Conservation (phyloP, 163 green algal species). For the Prototheca wickerhamii region DNA sequence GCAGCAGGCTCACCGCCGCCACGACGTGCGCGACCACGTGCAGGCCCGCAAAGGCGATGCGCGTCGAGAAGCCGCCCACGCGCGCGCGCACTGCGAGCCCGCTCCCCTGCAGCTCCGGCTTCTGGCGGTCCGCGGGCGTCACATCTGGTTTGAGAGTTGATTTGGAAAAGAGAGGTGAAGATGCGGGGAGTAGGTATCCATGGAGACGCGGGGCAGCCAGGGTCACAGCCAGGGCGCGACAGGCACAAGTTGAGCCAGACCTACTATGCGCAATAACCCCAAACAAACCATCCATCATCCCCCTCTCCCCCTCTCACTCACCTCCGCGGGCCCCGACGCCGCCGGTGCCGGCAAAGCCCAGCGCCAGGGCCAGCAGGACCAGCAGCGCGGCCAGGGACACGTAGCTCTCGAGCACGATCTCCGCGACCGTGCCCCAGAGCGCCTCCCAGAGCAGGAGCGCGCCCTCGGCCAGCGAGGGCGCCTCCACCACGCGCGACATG, state of each 20-base stretch:
- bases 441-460: constrained; percentile 17
- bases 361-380: constrained; percentile 31
- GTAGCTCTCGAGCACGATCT: constrained; percentile 51
- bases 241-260: too few species aligned
- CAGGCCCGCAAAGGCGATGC: constrained; percentile 32
- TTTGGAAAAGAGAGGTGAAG: not conserved
- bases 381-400: constrained; percentile 38
- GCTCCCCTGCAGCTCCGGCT: constrained; percentile 24
- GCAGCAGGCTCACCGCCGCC: constrained; percentile 55
- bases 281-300: too few species aligned
- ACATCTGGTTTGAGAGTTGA: constrained; percentile 7
- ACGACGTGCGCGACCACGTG: constrained; percentile 50
- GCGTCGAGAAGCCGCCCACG: constrained; percentile 35
- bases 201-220: too few species aligned
- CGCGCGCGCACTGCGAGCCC: constrained; percentile 22
- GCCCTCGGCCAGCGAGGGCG: constrained; percentile 24
- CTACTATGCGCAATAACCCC: too few species aligned
- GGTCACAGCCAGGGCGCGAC: too few species aligned
- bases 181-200: not conserved
- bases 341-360: constrained; percentile 46
- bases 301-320: too few species aligned
- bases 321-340: constrained; percentile 38
- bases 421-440: constrained; percentile 15
- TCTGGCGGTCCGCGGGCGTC: constrained; percentile 7
- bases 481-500: constrained; percentile 43